Evolutionary conservation across 345 rosid genomes (phyloP).

Genomic region (Heritiera fomes): DNA sequence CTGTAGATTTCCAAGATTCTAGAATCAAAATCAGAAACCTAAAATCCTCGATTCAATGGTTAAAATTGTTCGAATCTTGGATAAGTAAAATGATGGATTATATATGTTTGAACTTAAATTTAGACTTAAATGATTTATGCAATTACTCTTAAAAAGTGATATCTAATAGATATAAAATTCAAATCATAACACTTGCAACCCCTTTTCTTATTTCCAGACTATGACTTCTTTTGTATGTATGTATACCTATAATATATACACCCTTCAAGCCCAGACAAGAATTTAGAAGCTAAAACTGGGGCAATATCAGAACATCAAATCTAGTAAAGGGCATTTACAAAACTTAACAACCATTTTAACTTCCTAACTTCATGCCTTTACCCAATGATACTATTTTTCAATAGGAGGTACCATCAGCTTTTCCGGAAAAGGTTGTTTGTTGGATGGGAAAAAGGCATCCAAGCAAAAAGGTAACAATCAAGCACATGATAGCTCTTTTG

Average conservation of each 20-base stretch:
- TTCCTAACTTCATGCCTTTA: too few species aligned
- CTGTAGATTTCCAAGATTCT: constrained; percentile 3
- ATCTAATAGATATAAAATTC: too few species aligned
- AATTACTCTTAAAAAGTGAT: too few species aligned
- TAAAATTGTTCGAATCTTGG: not conserved
- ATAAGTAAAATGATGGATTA: not conserved
- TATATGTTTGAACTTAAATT: not conserved
- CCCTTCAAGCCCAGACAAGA: not conserved
- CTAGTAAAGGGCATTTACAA: not conserved
- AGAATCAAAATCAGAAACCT: not conserved
- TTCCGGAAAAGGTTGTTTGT: not conserved
- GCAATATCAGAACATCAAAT: not conserved
- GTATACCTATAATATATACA: too few species aligned
- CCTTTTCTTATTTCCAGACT: too few species aligned
- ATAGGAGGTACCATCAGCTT: not conserved
- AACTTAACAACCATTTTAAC: not conserved
- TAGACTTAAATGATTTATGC: too few species aligned
- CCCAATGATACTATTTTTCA: not conserved
- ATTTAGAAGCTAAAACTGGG: not conserved
- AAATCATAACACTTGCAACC: too few species aligned
- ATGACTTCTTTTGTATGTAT: too few species aligned
- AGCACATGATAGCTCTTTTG: not conserved
- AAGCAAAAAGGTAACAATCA: not conserved
- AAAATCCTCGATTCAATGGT: not conserved
- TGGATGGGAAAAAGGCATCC: not conserved